Evolutionary conservation across 2,329 filamentous ascomycete species (phyloP).

Genomic region (Phialocephala subalpina): DNA sequence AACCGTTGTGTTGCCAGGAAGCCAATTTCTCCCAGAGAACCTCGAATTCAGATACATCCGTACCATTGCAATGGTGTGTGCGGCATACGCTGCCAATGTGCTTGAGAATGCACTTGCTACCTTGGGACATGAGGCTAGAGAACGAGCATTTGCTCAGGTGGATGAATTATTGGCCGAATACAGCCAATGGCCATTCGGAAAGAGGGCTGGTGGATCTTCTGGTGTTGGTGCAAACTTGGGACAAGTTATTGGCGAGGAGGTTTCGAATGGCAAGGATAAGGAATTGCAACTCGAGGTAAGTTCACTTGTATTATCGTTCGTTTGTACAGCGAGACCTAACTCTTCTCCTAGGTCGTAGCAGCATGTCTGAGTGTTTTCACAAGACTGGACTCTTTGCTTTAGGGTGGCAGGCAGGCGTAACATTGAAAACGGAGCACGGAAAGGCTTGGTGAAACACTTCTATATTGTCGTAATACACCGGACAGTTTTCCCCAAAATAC

Average conservation of each 20-base stretch:
- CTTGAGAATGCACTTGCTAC: conserved; percentile 96
- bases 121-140: conserved; percentile 90
- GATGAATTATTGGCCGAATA: conserved; percentile 96
- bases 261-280: conserved; percentile 87
- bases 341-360: conserved; percentile 69
- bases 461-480: conserved; percentile 39
- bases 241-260: conserved; percentile 86
- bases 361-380: conserved; percentile 98
- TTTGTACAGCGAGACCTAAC: conserved; percentile 20
- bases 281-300: conserved; percentile 94
- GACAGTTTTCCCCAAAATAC: conserved; percentile 27
- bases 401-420: conserved; percentile 36
- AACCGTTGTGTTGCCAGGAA: conserved; percentile 87
- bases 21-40: conserved; percentile 90
- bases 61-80: conserved; percentile 96
- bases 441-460: conserved; percentile 27
- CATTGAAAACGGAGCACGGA: conserved; percentile 6
- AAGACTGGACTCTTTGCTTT: conserved; percentile 93
- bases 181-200: conserved; percentile 96
- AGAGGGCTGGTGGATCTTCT: conserved; percentile 73
- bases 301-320: conserved; percentile 46
- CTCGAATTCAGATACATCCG: conserved; percentile 93
- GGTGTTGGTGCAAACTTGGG: conserved; percentile 94
- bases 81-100: conserved; percentile 96
- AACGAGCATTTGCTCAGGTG: conserved; percentile 95